Evolutionary conservation across 1,139 yeast genomes (phyloP).

Genomic region (Barnettozyma hawaiiensis): DNA sequence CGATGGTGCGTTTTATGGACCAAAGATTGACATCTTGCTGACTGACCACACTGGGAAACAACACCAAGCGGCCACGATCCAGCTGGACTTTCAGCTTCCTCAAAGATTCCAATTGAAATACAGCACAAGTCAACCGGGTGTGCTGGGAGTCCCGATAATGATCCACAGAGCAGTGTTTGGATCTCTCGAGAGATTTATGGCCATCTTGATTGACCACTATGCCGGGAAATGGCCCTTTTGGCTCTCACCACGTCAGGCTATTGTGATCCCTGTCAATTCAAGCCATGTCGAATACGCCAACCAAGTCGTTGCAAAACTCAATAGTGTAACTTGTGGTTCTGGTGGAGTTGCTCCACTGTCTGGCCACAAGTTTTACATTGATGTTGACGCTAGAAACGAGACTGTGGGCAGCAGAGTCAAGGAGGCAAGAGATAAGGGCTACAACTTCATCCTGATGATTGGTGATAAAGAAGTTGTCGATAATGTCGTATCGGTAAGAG

Average conservation of each 20-base stretch:
- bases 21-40: slow-evolving; percentile 83
- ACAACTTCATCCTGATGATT: slow-evolving; percentile 71
- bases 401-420: slow-evolving; percentile 77
- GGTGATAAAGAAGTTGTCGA: slow-evolving; percentile 75
- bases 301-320: slow-evolving; percentile 21
- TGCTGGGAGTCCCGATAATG: slow-evolving; percentile 69
- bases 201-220: slow-evolving; percentile 84
- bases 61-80: slow-evolving; percentile 96
- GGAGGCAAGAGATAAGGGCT: slow-evolving; percentile 72
- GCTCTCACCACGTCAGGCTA: slow-evolving; percentile 92
- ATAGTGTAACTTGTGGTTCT: slow-evolving; percentile 23
- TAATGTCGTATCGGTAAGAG: slow-evolving; percentile 56
- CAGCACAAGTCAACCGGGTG: slow-evolving; percentile 44
- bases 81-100: slow-evolving; percentile 92
- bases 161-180: slow-evolving; percentile 96
- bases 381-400: slow-evolving; percentile 67
- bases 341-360: slow-evolving; percentile 39
- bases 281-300: slow-evolving; percentile 48
- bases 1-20: slow-evolving; percentile 98
- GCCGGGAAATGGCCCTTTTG: slow-evolving; percentile 98
- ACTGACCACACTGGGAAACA: slow-evolving; percentile 77
- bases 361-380: slow-evolving; percentile 64
- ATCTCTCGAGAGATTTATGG: slow-evolving; percentile 86
- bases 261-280: slow-evolving; percentile 79
- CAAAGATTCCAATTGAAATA: slow-evolving; percentile 72